Conservation (phyloP, 2,329 filamentous ascomycete genomes). For the Exophiala sp. region DNA sequence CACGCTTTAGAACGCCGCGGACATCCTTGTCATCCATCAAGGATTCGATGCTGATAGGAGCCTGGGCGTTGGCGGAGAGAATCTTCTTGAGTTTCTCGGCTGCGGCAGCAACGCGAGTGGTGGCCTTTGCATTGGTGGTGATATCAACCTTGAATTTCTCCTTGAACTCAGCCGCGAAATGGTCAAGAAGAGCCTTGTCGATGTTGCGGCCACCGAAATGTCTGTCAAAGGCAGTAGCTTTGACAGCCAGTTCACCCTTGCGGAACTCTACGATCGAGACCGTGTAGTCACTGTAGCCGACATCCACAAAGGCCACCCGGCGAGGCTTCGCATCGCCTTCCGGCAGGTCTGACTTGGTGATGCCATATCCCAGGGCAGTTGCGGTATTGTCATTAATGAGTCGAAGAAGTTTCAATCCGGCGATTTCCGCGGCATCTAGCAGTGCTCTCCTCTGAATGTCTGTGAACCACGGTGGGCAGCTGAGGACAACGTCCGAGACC, state of each 20-base stretch:
- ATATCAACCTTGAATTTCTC: slow-evolving; percentile 98
- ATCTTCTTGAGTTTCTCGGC: slow-evolving; percentile 99
- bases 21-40: slow-evolving; percentile 98
- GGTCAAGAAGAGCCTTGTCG: slow-evolving; percentile 88
- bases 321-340: slow-evolving; percentile 82
- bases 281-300: slow-evolving; percentile 95
- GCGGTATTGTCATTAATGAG: slow-evolving; percentile 98
- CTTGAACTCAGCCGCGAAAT: slow-evolving; percentile 93
- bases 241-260: slow-evolving; percentile 93
- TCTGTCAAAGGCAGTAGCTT: slow-evolving; percentile 85
- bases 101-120: slow-evolving; percentile 76
- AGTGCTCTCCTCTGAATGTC: slow-evolving; percentile 85
- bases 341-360: slow-evolving; percentile 94
- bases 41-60: slow-evolving; percentile 93
- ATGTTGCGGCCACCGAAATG: slow-evolving; percentile 98
- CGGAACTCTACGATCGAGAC: slow-evolving; percentile 90
- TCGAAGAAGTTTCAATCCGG: slow-evolving; percentile 83
- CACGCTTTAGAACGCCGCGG: slow-evolving; percentile 77
- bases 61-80: slow-evolving; percentile 86
- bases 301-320: slow-evolving; percentile 85
- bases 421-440: slow-evolving; percentile 87
- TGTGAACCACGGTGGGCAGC: slow-evolving; percentile 94
- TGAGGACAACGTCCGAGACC: slow-evolving; percentile 88
- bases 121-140: slow-evolving; percentile 79
- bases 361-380: slow-evolving; percentile 90